phyloP scores from a whole-genome alignment of 2,329 filamentous ascomycete species.

The Immersiporthe knoxdaviesiana region DNA sequence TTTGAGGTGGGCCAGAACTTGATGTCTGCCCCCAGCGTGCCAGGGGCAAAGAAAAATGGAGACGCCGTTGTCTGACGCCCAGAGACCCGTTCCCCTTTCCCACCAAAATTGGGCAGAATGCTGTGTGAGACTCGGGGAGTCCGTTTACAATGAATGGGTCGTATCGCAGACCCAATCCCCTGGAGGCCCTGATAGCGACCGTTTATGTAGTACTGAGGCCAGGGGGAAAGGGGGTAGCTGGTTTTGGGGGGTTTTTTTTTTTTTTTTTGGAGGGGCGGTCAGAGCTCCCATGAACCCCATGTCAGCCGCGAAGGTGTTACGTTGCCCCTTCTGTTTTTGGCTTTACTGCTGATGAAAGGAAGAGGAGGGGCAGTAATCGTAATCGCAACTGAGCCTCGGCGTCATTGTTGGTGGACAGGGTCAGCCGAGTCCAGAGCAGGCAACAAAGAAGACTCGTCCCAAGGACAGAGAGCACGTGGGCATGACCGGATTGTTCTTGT shows the following conservation, averaged over 20 bases:
- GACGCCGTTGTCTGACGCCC: background rate
- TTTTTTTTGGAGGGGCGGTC: slow-evolving; percentile 14
- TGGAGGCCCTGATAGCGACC: background rate
- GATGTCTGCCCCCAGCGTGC: background rate
- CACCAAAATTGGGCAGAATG: background rate
- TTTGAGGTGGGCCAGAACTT: slow-evolving; percentile 2
- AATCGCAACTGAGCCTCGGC: background rate
- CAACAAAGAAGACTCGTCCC: slow-evolving; percentile 14
- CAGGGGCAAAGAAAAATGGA: background rate
- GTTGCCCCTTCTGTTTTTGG: background rate
- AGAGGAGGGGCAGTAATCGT: slow-evolving; percentile 1
- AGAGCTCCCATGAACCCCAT: slow-evolving; percentile 16
- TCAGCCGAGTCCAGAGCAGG: slow-evolving; percentile 13
- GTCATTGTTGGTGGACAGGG: background rate
- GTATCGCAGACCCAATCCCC: slow-evolving; percentile 4
- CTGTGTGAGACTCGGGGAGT: background rate
- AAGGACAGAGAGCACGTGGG: slow-evolving; percentile 5
- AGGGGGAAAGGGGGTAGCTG: background rate
- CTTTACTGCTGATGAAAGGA: background rate
- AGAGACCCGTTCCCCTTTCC: background rate
- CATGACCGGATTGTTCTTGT: background rate
- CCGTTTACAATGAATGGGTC: slow-evolving; percentile 9
- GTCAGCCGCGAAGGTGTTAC: slow-evolving; percentile 7
- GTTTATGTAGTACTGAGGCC: background rate
- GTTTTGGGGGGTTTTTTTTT: too few relatives aligned